Percentiles rank a stretch among this genome's conserved stretches.
Conservation (phyloP, 176 grass and related monocot species). For the Tuctoria greenei region DNA sequence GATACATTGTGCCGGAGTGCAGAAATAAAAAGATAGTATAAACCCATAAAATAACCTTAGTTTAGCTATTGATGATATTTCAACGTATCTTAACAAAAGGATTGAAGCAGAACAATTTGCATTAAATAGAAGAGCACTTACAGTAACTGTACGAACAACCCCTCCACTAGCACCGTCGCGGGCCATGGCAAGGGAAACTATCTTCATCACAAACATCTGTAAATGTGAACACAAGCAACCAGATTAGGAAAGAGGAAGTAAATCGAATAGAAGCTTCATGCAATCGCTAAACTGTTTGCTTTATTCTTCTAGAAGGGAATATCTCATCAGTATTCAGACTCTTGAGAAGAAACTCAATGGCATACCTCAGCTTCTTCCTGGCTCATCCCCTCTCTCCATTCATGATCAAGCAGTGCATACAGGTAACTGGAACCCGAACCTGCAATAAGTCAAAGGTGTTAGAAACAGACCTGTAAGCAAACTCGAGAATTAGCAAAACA, state of each 20-base stretch:
- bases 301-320: neutral
- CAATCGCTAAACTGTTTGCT: neutral
- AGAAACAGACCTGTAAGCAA: neutral
- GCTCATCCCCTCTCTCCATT: constrained; percentile 94
- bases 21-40: neutral
- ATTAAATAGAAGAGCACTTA: constrained; percentile 16
- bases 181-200: constrained; percentile 85
- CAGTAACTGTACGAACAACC: constrained; percentile 69
- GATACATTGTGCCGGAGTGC: neutral
- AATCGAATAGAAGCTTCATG: neutral
- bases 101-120: neutral
- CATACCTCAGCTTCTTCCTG: constrained; percentile 92
- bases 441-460: constrained; percentile 16
- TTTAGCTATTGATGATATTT: neutral
- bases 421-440: constrained; percentile 91
- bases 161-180: constrained; percentile 89
- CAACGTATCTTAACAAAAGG: neutral
- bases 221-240: constrained; percentile 9
- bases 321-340: neutral
- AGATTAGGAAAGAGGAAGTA: constrained; percentile 25
- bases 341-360: neutral
- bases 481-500: neutral
- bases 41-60: neutral
- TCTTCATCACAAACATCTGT: constrained; percentile 89
- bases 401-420: constrained; percentile 89